These are phyloP conservation scores for Cercospora zeina DNA, from an alignment of 2,329 filamentous ascomycete species.

Conservation along the genomic window DNA sequence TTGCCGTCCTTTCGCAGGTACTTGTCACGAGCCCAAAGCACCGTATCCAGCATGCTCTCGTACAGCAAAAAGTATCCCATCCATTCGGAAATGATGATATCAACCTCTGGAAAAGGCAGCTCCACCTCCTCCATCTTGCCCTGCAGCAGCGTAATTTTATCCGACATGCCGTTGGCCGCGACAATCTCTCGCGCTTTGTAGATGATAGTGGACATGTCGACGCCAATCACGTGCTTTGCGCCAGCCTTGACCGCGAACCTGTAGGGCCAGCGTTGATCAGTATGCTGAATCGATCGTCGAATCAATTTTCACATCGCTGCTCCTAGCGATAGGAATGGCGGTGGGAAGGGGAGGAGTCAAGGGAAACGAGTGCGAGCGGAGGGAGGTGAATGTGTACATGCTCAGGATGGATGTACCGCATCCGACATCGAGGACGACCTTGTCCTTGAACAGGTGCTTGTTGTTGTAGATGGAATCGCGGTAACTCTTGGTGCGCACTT, in stretches of 20 bases:
- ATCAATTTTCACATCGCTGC: slow-evolving; percentile 7
- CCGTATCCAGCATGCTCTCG: slow-evolving; percentile 98
- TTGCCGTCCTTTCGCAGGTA: slow-evolving; percentile 78
- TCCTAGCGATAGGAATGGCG: not conserved
- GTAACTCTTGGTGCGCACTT: slow-evolving; percentile 94
- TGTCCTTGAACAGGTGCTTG: slow-evolving; percentile 88
- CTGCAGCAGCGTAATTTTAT: slow-evolving; percentile 96
- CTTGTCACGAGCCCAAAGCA: slow-evolving; percentile 90
- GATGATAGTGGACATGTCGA: slow-evolving; percentile 99
- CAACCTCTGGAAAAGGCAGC: slow-evolving; percentile 90
- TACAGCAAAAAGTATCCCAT: slow-evolving; percentile 99
- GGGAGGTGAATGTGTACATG: slow-evolving; percentile 66
- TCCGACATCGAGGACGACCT: slow-evolving; percentile 93
- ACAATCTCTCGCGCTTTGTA: slow-evolving; percentile 98
- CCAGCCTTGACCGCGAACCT: slow-evolving; percentile 97
- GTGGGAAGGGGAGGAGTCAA: not conserved
- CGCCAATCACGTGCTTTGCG: slow-evolving; percentile 97
- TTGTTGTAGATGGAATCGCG: slow-evolving; percentile 98
- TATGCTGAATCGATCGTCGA: not conserved
- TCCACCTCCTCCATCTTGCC: slow-evolving; percentile 99
- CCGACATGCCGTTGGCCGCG: slow-evolving; percentile 81
- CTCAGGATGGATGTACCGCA: slow-evolving; percentile 97
- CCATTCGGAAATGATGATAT: slow-evolving; percentile 99
- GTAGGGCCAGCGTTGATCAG: slow-evolving; percentile 22
- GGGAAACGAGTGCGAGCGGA: slow-evolving; percentile 17